Evolutionary conservation across 495 filamentous ascomycete genomes (phyloP), one percentile per base, ranked within the genome.

Genomic region (Xylaria telfairii): DNA sequence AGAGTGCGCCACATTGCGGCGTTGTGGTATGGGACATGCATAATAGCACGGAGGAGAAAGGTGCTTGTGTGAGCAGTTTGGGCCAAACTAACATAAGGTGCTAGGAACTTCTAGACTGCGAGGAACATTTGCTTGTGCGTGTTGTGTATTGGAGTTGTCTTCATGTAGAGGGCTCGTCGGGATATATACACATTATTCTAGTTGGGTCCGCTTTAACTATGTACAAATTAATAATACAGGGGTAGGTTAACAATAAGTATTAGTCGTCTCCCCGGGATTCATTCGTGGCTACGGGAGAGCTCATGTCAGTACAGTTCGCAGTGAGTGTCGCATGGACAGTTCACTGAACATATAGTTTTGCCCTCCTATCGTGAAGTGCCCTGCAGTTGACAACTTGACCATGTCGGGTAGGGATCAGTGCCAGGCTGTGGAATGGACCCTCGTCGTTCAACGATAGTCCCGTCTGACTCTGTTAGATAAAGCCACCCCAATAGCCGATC

Each of bases 141-240:
- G 8, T 51, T 10, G 46, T 49, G 19, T 21, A 8, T 49, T 3
- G 24, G 3, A 26, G 47, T 26, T 24, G 47, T 51, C 47, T 26
- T 51, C 13, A 10, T 10, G 10, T 5, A 13, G 47, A 51, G 9
- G 13, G 17, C 12, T 54, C 4, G 4, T 10, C 1, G 30, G 26
- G 26, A 30, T 54, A 39, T 49, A 24, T 37, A 34, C 41, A 37
- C 12, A n/a, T 51, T 26, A 10, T 65, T 46, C n/a, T 19, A 4
- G 42, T 26, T 34, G n/a, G 21, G 28, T 5, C 41, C 0, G 24
- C 61, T 28, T n/a, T 26, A 17, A 39, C 39, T 51, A 66, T 66
- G 34, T 66, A 66, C 64, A 54, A 49, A 4, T 26, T 66, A 28
- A 37, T 37, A 54, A 65, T 49, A 51, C 44, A 51, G 19, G 32